phyloP scores from a whole-genome alignment of 1,284 basidiomycete species.

The Jaminaea rosea region DNA sequence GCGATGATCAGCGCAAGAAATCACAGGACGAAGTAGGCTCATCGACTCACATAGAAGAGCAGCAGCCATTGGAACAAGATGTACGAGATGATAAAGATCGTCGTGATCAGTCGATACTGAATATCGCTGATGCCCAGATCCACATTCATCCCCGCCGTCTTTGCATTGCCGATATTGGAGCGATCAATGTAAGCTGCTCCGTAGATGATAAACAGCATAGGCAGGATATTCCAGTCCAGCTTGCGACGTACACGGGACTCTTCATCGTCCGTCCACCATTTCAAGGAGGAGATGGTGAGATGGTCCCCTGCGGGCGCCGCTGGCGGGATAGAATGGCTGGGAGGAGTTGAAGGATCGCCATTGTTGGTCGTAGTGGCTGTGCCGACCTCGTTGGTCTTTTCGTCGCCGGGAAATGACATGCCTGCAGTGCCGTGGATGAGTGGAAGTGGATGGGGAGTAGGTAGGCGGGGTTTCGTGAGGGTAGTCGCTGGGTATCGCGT shows the following conservation, averaged over 20 bases:
- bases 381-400: too few species aligned
- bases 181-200: slow-evolving; percentile 21
- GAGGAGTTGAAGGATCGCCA: too few species aligned
- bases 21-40: slow-evolving; percentile 4
- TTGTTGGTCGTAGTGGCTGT: too few species aligned
- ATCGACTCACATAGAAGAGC: slow-evolving; percentile 28
- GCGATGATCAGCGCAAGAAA: neutral
- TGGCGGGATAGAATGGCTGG: too few species aligned
- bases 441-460: too few species aligned
- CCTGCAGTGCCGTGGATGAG: too few species aligned
- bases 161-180: slow-evolving; percentile 29
- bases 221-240: slow-evolving; percentile 22
- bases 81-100: slow-evolving; percentile 36
- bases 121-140: slow-evolving; percentile 20
- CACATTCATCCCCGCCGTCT: slow-evolving; percentile 26
- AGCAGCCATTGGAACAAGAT: slow-evolving; percentile 30
- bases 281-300: too few species aligned
- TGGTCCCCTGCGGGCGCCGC: too few species aligned
- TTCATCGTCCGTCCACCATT: slow-evolving; percentile 32
- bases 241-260: slow-evolving; percentile 20
- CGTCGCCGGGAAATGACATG: too few species aligned
- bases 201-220: slow-evolving; percentile 13
- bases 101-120: slow-evolving; percentile 38
- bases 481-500: too few species aligned
- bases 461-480: too few species aligned